phyloP scores from a whole-genome alignment of 768 basidiomycete species.

The Tylopilus felleus region DNA sequence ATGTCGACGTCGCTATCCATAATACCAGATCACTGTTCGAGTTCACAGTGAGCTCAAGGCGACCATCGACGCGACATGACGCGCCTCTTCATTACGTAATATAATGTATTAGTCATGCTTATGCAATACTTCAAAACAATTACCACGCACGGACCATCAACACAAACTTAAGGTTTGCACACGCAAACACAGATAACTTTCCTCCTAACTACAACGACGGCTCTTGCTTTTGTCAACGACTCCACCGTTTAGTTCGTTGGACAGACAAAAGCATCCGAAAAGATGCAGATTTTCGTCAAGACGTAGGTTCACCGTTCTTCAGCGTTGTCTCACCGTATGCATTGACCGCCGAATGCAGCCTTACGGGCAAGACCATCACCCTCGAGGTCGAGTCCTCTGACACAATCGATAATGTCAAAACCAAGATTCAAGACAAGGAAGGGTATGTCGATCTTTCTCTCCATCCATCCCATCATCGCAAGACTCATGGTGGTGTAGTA shows the following conservation, averaged over 20 bases:
- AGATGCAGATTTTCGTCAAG: slow-evolving; percentile 99
- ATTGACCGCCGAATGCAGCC: slow-evolving; percentile 47
- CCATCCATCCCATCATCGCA: background rate
- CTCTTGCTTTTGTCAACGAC: slow-evolving; percentile 86
- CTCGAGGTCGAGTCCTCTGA: slow-evolving; percentile 97
- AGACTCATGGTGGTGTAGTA: slow-evolving; percentile 48
- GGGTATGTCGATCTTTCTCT: slow-evolving; percentile 49
- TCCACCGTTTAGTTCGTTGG: slow-evolving; percentile 89
- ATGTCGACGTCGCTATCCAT: slow-evolving; percentile 60
- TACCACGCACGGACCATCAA: slow-evolving; percentile 45
- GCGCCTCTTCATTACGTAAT: background rate
- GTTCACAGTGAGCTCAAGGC: background rate
- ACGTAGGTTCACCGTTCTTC: slow-evolving; percentile 52
- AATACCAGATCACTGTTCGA: background rate
- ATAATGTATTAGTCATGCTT: slow-evolving; percentile 12
- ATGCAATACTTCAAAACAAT: too few relatives aligned
- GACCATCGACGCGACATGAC: background rate
- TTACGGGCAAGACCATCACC: slow-evolving; percentile 98
- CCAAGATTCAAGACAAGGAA: slow-evolving; percentile 97
- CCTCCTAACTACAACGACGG: slow-evolving; percentile 32
- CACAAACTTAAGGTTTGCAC: slow-evolving; percentile 33
- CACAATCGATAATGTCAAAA: slow-evolving; percentile 97
- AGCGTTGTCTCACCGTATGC: background rate
- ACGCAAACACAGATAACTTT: slow-evolving; percentile 13
- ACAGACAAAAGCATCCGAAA: slow-evolving; percentile 76